Conservation (phyloP, 2,329 filamentous ascomycete genomes). For the Macroventuria anomochaeta region DNA sequence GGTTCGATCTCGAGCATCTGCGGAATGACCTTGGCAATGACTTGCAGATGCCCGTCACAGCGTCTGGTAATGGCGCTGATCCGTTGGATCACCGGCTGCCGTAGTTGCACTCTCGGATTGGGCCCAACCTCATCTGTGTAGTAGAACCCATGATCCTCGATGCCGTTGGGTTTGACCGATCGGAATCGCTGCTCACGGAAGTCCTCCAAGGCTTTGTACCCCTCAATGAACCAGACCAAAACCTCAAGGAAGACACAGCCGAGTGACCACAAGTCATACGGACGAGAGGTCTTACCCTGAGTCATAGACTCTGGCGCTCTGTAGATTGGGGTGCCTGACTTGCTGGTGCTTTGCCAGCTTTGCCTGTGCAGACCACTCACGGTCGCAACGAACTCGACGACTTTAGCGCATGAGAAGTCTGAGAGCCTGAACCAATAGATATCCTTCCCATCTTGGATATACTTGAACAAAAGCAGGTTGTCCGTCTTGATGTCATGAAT, state of each 20-base stretch:
- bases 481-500: constrained; percentile 8
- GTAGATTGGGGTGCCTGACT: background rate
- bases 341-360: background rate
- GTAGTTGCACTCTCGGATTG: background rate
- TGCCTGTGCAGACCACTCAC: background rate
- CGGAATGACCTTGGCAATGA: background rate
- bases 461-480: constrained; percentile 2
- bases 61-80: background rate
- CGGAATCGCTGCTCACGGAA: background rate
- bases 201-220: background rate
- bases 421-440: constrained; percentile 12
- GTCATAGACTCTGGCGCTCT: background rate
- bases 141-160: constrained; percentile 8
- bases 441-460: background rate
- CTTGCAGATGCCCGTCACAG: background rate
- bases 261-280: constrained; percentile 8
- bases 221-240: constrained; percentile 3
- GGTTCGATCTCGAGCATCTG: background rate
- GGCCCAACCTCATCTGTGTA: background rate
- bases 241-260: constrained; percentile 2
- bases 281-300: background rate
- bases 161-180: background rate
- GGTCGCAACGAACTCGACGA: background rate
- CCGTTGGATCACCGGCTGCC: background rate
- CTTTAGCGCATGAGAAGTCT: constrained; percentile 17